Evolutionary conservation across 768 basidiomycete genomes (phyloP), one percentile per base, ranked within the genome.

Genomic region (Atractiella rhizophila): DNA sequence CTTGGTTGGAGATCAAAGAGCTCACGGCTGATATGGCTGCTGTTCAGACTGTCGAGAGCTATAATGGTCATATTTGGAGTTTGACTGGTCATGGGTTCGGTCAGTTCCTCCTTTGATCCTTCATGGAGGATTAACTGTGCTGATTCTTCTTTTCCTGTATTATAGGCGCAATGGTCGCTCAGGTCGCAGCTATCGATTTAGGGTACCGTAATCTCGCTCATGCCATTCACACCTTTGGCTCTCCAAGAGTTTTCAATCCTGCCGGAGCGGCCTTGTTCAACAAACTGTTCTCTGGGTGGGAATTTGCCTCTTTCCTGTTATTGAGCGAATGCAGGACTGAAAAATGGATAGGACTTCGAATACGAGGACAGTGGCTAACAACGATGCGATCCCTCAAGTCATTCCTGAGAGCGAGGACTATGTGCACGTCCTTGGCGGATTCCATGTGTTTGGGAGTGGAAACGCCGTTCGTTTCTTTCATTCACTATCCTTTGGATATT

Each of bases 311-410:
- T 27, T 35, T n/a, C 28, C 15, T 21, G 16, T 15, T 19, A 35
- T 35, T 26, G 10, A 2, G 2, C 4, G 16, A 18, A 43, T 42
- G 25, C 24, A 24, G 18, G 20, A 12, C 12, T 4, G 7, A 4
- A 27, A 13, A 13, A 4, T 8, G 4, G 11, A 4, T 5, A 18
- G 26, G 26, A 6, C n/a, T 0, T 20, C 52, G 1, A 39, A 45
- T 16, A 50, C 51, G 47, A 46, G 52, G 1, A 40, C 41, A 15
- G 51, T 54, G 26, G 48, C 48, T 32, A 54, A 54, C 45, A n/a
- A 50, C 32, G 52, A 54, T 36, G 28, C 32, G 5, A 39, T 48
- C 28, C 47, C 48, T 11, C 39, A 28, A 5, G 38, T 45, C 43
- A 54, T 54, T 35, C 51, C 50, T 28, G 50, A 43, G 28, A 31